Base-by-base conservation (phyloP, 140 eudicot species). In the Stevia rebaudiana region DNA sequence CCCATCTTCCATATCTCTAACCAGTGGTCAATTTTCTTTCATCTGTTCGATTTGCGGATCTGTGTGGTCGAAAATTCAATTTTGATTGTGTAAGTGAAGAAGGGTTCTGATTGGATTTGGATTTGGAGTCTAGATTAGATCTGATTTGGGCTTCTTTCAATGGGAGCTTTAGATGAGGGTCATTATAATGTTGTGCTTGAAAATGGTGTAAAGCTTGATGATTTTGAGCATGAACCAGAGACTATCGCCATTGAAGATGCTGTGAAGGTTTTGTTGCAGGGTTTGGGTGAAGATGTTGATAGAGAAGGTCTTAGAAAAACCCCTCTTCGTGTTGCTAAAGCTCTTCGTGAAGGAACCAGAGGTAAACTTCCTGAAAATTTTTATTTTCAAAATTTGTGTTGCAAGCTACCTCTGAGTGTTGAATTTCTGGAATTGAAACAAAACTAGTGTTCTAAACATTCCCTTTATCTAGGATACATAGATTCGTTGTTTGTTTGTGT, bases 291-390 rank as follows among this genome's bases (percentile, higher is more conserved):
- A 71, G 96, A 92, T 77, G 44, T 84, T 55, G 76, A 85, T 59
- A 79, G 98, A 42, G 98, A 92, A 78, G 98, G 98, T 48, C 57
- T 92, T 16, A 60, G 35, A 53, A 92, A 85, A 77, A 92, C 98
- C 11, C 98, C 98, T 44, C 81, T 85, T 74, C 96, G 98, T 22
- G 98, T 92, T 41, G 98, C 98, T 37, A 88, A 88, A 81, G 98
- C 98, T 21, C 77, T 92, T n/a, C 70, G 77, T 39, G 89, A 92
- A 72, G 98, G 94, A 65, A 92, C 98, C 3, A 75, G 83, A 88
- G 98, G 98, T 92, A 17, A 3, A 13, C 11, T 16, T 46, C 52
- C 52, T 3, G 11, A 1, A 2, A 4, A 28, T 28, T 28, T 4
- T 28, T 28, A 28, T 41, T 43, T 43, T 3, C 1, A 44, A 44